These are phyloP conservation scores for Podospora appendiculata DNA, from an alignment of 495 filamentous ascomycete genomes.

Conservation along the genomic window DNA sequence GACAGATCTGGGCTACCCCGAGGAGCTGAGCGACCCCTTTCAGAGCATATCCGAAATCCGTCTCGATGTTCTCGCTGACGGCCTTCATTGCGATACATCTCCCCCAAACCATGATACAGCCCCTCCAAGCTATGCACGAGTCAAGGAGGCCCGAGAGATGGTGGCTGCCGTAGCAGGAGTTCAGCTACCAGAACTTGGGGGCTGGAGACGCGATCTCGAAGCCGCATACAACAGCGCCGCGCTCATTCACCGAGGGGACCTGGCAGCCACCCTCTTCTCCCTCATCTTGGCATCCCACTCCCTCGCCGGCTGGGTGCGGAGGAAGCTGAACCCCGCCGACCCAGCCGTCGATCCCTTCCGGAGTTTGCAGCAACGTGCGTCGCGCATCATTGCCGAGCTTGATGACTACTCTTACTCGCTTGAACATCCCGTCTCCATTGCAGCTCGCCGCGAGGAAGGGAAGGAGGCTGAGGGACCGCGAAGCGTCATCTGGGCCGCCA, in stretches of 20 bases:
- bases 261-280: slow-evolving; percentile 39
- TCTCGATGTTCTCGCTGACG: slow-evolving; percentile 37
- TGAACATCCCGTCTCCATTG: slow-evolving; percentile 1
- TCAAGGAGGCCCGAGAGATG: slow-evolving; percentile 35
- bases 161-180: slow-evolving; percentile 33
- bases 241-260: slow-evolving; percentile 29
- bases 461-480: slow-evolving; percentile 16
- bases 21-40: slow-evolving; percentile 35
- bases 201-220: slow-evolving; percentile 31
- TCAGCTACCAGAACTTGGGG: slow-evolving; percentile 21
- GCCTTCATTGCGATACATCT: slow-evolving; percentile 33
- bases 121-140: slow-evolving; percentile 20
- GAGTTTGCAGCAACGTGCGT: slow-evolving; percentile 27
- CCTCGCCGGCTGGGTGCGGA: slow-evolving; percentile 34
- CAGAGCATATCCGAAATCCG: slow-evolving; percentile 32
- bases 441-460: slow-evolving; percentile 12
- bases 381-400: slow-evolving; percentile 31
- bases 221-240: slow-evolving; percentile 12
- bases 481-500: slow-evolving; percentile 29
- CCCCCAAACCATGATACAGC: slow-evolving; percentile 20
- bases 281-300: slow-evolving; percentile 38
- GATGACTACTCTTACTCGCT: slow-evolving; percentile 20
- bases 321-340: slow-evolving; percentile 27
- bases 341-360: slow-evolving; percentile 32
- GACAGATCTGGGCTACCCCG: slow-evolving; percentile 26